Conservation (phyloP, 352 stramenopile species). For the Elongisporangium undulatum region DNA sequence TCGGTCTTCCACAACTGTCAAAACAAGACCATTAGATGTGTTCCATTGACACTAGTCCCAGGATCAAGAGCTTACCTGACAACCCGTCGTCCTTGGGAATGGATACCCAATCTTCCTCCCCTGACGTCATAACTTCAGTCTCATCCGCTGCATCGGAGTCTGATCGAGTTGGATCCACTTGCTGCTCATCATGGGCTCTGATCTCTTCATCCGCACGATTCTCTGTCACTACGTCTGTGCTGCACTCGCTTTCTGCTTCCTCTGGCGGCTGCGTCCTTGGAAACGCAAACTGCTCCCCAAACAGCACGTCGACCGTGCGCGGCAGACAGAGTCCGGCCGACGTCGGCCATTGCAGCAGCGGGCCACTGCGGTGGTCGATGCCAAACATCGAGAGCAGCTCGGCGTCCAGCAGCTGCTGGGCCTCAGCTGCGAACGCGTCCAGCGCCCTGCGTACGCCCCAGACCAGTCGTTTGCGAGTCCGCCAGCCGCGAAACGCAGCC, state of each 20-base stretch:
- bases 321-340: slow-evolving; percentile 31
- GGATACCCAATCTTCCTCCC: background rate
- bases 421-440: slow-evolving; percentile 29
- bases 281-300: slow-evolving; percentile 26
- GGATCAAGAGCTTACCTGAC: background rate
- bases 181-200: background rate
- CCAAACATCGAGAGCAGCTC: slow-evolving; percentile 20
- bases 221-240: background rate
- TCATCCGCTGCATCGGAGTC: background rate
- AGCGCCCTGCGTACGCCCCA: slow-evolving; percentile 40
- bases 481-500: slow-evolving; percentile 52
- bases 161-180: background rate
- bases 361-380: background rate
- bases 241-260: background rate
- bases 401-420: slow-evolving; percentile 29
- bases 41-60: too few relatives aligned
- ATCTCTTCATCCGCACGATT: background rate
- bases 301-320: slow-evolving; percentile 34
- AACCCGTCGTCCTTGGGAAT: background rate
- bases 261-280: slow-evolving; percentile 6
- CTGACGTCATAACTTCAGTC: background rate
- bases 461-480: slow-evolving; percentile 37
- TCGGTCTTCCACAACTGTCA: slow-evolving; percentile 3
- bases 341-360: slow-evolving; percentile 3
- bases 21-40: too few relatives aligned